Conservation (phyloP, 139 green algal genomes). For the Closterium sp. region DNA sequence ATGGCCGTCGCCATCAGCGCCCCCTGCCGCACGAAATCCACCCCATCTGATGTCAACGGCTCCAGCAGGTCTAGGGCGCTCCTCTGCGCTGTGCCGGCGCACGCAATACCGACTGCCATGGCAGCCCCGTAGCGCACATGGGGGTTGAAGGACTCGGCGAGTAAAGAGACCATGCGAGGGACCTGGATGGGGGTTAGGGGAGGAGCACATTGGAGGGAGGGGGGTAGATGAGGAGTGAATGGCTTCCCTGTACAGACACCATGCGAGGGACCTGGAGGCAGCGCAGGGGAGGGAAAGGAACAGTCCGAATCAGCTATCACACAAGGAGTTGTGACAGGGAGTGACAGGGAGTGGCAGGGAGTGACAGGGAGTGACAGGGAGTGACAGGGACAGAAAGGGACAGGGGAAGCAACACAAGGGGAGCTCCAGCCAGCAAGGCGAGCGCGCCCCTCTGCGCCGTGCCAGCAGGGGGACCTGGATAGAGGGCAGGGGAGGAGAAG, state of each 20-base stretch:
- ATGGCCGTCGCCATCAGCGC: slow-evolving; percentile 88
- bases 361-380: no score
- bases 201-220: no score
- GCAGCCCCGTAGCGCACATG: slow-evolving; percentile 91
- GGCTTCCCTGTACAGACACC: slow-evolving; percentile 88
- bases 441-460: slow-evolving; percentile 78
- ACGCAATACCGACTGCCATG: slow-evolving; percentile 94
- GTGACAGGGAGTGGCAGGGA: no score
- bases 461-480: slow-evolving; percentile 71
- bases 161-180: slow-evolving; percentile 85
- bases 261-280: slow-evolving; percentile 73
- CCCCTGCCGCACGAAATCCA: slow-evolving; percentile 94
- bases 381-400: background rate
- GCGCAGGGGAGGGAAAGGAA: background rate
- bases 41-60: slow-evolving; percentile 76
- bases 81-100: slow-evolving; percentile 75
- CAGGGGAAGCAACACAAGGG: no score
- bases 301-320: no score
- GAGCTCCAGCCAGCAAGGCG: slow-evolving; percentile 52
- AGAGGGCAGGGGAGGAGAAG: background rate
- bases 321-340: no score
- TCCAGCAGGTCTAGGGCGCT: slow-evolving; percentile 84
- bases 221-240: slow-evolving; percentile 79
- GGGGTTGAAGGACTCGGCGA: slow-evolving; percentile 95
- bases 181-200: slow-evolving; percentile 51